Percentiles rank a stretch among this genome's conserved stretches.
Evolutionary conservation across 306 rosid genomes (phyloP).

Genomic region (Prunus campanulata): DNA sequence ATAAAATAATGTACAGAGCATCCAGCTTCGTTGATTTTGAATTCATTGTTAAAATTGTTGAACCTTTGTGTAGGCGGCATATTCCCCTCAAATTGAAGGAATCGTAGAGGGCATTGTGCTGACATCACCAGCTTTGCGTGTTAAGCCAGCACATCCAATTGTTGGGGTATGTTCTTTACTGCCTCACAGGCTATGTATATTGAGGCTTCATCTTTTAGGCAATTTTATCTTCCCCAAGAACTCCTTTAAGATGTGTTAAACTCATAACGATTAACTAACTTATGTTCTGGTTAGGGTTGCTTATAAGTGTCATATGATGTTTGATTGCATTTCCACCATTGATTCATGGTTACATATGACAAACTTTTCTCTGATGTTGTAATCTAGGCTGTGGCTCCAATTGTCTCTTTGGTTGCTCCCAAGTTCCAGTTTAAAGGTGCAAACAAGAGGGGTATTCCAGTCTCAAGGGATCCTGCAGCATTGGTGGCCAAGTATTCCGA

Average conservation of each 20-base stretch:
- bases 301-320: not conserved
- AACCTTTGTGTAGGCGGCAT: slow-evolving; percentile 58
- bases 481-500: slow-evolving; percentile 86
- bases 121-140: slow-evolving; percentile 96
- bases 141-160: slow-evolving; percentile 92
- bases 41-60: not conserved
- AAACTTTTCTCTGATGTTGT: slow-evolving; percentile 6
- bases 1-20: not conserved
- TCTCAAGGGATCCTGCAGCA: slow-evolving; percentile 94
- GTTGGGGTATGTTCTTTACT: slow-evolving; percentile 64
- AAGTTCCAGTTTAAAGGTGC: slow-evolving; percentile 95
- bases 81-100: slow-evolving; percentile 50
- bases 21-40: not conserved
- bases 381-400: slow-evolving; percentile 83
- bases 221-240: not conserved
- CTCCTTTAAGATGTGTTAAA: not conserved
- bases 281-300: not conserved
- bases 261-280: not conserved
- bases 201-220: not conserved
- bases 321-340: not conserved
- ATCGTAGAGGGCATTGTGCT: slow-evolving; percentile 82
- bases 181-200: not conserved
- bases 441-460: slow-evolving; percentile 97
- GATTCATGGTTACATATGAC: not conserved
- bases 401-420: slow-evolving; percentile 80